These are phyloP conservation scores for Tetraselmis chui DNA, from an alignment of 139 green algal genomes.

Conservation along the genomic window DNA sequence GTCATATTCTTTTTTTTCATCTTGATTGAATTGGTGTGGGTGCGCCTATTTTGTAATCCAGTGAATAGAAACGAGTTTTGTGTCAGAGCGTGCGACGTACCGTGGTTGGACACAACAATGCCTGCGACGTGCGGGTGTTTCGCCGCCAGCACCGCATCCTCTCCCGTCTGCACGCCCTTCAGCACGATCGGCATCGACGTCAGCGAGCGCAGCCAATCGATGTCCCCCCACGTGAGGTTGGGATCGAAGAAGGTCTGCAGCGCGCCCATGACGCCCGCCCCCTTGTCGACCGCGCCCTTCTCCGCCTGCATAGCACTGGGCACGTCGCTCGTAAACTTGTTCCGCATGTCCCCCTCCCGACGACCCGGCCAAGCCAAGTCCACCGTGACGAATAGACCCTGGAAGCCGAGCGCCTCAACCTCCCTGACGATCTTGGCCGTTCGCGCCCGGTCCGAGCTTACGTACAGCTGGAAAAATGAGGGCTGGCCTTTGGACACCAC, in stretches of 20 bases:
- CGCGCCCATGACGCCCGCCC: background rate
- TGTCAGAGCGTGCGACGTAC: background rate
- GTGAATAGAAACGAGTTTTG: too few species aligned
- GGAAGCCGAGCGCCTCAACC: background rate
- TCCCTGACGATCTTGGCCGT: background rate
- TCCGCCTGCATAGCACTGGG: background rate
- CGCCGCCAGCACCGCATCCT: background rate
- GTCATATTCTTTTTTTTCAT: too few species aligned
- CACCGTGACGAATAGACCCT: constrained; percentile 2
- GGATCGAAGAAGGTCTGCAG: background rate
- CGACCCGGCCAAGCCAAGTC: background rate
- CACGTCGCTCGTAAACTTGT: background rate
- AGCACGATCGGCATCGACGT: constrained; percentile 1
- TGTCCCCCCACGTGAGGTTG: background rate
- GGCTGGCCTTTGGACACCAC: too few species aligned
- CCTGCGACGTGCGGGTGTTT: background rate
- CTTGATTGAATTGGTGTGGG: too few species aligned
- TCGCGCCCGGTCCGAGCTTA: background rate
- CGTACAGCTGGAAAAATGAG: constrained; percentile 6
- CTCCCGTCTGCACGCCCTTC: constrained; percentile 2
- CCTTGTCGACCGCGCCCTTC: background rate
- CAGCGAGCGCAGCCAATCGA: background rate
- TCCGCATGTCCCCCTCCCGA: background rate
- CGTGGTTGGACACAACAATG: constrained; percentile 8
- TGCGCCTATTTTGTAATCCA: too few species aligned